Conservation (phyloP, 495 filamentous ascomycete species). For the Terfezia claveryi region DNA sequence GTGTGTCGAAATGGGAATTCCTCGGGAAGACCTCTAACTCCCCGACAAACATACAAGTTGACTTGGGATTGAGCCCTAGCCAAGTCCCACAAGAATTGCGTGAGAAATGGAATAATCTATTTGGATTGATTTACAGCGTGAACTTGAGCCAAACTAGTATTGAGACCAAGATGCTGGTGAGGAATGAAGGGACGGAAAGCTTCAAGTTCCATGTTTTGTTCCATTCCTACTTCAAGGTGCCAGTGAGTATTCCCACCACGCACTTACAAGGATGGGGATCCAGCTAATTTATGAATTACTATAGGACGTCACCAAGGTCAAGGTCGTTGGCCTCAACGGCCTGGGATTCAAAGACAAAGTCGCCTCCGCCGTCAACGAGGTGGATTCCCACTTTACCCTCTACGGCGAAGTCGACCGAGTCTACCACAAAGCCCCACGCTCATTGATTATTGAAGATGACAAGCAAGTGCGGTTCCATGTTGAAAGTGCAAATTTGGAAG, state of each 20-base stretch:
- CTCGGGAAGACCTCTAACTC: conserved; percentile 29
- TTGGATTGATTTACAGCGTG: conserved; percentile 81
- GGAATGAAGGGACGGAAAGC: conserved; percentile 56
- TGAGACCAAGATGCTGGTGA: conserved; percentile 64
- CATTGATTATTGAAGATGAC: conserved; percentile 35
- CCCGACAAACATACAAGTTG: conserved; percentile 59
- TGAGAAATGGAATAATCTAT: conserved; percentile 57
- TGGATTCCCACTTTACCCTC: conserved; percentile 32
- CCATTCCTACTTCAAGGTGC: conserved; percentile 70
- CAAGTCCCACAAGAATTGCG: conserved; percentile 42
- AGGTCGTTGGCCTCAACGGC: conserved; percentile 48
- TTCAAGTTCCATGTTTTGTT: conserved; percentile 82
- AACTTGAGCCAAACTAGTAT: conserved; percentile 52
- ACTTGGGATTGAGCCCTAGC: conserved; percentile 66
- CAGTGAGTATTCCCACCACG: conserved; percentile 30
- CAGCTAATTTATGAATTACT: conserved; percentile 1
- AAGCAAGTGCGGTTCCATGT: conserved; percentile 45
- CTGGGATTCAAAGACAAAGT: conserved; percentile 68
- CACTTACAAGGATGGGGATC: too few species aligned
- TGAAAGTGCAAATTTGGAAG: conserved; percentile 53
- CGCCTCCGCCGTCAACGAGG: conserved; percentile 33
- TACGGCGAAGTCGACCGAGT: conserved; percentile 64
- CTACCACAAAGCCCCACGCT: conserved; percentile 25
- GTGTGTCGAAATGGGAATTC: conserved; percentile 48
- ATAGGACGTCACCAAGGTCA: conserved; percentile 51